These are phyloP conservation scores for Croton laevigatus DNA, from an alignment of 441 rosid species.

Conservation along the genomic window DNA sequence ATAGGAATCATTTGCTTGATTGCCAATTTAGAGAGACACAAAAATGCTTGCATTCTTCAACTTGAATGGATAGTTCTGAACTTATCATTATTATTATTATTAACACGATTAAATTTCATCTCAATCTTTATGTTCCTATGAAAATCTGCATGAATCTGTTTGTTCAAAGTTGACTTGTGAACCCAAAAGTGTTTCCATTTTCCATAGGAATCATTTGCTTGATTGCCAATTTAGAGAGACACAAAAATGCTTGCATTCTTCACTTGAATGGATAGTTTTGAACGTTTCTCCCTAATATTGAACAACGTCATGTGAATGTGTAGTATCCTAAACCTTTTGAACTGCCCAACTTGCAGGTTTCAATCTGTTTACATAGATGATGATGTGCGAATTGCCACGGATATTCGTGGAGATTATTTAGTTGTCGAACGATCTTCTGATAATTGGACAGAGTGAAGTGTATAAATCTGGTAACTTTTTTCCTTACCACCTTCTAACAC, in stretches of 20 bases:
- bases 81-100: no score
- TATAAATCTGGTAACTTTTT: background rate
- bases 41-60: background rate
- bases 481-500: no score
- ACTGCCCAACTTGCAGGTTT: slow-evolving; percentile 8
- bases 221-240: background rate
- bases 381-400: slow-evolving; percentile 5
- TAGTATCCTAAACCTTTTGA: background rate
- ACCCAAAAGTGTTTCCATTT: background rate
- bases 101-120: no score
- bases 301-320: background rate
- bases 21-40: background rate
- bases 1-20: background rate
- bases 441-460: slow-evolving; percentile 1
- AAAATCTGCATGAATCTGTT: no score
- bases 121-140: background rate
- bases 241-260: background rate
- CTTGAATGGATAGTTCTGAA: background rate
- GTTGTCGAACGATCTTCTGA: background rate
- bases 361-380: slow-evolving; percentile 12
- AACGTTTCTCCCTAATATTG: background rate
- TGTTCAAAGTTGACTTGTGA: no score
- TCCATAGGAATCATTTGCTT: background rate
- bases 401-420: slow-evolving; percentile 11
- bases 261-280: background rate